Evolutionary conservation across 31 red algal genomes (phyloP).

Genomic region (Odonthalia washingtoniensis): DNA sequence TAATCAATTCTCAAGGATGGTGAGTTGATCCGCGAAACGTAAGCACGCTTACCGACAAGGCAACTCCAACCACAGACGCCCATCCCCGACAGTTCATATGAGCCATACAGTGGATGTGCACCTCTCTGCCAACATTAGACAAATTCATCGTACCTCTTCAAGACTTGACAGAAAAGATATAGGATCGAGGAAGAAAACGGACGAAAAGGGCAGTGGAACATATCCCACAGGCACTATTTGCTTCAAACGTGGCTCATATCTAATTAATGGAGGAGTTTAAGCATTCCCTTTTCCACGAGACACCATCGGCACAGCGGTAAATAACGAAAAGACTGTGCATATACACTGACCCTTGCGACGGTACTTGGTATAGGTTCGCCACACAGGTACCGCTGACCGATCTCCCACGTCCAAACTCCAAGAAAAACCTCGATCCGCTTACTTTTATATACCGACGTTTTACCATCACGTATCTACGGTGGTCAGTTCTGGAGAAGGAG

Average conservation of each 20-base stretch:
- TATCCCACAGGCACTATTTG: conserved; percentile 37
- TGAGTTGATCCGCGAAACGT: not conserved
- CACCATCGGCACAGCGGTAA: not conserved
- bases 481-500: not conserved
- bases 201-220: not conserved
- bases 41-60: not conserved
- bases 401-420: not conserved
- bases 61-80: not conserved
- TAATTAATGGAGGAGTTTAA: conserved; percentile 2
- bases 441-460: not conserved
- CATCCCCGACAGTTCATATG: not conserved
- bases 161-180: not conserved
- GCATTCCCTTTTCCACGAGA: not conserved
- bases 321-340: not conserved
- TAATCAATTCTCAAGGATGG: not conserved
- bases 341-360: conserved; percentile 35
- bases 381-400: conserved; percentile 2
- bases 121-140: not conserved
- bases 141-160: not conserved
- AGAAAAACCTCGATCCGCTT: not conserved
- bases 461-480: not conserved
- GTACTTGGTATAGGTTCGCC: conserved; percentile 25
- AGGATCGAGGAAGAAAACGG: not conserved
- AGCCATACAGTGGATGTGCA: not conserved
- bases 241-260: not conserved